These are phyloP conservation scores for Purshia tridentata DNA, from an alignment of 306 rosid species.

Conservation along the genomic window DNA sequence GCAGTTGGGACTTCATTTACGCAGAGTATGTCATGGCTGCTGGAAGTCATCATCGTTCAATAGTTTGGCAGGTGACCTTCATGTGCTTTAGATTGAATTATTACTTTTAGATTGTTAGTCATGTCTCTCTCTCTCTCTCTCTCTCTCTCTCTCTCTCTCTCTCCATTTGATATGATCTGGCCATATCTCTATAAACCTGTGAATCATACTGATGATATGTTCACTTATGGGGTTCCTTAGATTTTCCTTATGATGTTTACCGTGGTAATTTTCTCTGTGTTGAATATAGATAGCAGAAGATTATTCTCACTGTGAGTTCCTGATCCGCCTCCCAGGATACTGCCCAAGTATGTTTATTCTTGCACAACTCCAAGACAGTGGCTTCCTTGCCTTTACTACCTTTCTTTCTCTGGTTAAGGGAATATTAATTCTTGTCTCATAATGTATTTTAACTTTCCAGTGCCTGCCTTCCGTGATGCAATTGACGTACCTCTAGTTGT, in stretches of 20 bases:
- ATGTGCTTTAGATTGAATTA: conserved; percentile 21
- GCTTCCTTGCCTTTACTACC: conserved; percentile 11
- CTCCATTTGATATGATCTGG: background rate
- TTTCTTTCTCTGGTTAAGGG: background rate
- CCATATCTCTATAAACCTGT: background rate
- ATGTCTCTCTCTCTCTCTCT: background rate
- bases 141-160: too few relatives aligned
- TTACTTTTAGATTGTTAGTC: conserved; percentile 10
- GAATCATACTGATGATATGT: conserved; percentile 5
- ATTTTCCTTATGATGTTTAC: conserved; percentile 12
- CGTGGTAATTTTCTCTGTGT: conserved; percentile 20
- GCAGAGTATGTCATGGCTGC: conserved; percentile 98
- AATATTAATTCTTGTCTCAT: conserved; percentile 8
- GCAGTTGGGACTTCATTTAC: conserved; percentile 99
- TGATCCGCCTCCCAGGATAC: conserved; percentile 96
- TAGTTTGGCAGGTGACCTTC: conserved; percentile 83
- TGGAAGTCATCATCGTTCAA: conserved; percentile 85
- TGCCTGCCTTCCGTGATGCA: conserved; percentile 94
- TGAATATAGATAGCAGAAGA: conserved; percentile 84
- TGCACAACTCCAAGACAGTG: conserved; percentile 5
- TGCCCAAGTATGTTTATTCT: conserved; percentile 72
- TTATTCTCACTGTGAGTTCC: conserved; percentile 93
- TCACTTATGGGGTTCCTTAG: background rate
- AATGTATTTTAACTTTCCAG: conserved; percentile 36
- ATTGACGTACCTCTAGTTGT: conserved; percentile 95